A percentile compares a stretch with the other conserved stretches of the same genome.
Conservation (phyloP, 371 early-diverging fungal species). For the Mortierella sp. region DNA sequence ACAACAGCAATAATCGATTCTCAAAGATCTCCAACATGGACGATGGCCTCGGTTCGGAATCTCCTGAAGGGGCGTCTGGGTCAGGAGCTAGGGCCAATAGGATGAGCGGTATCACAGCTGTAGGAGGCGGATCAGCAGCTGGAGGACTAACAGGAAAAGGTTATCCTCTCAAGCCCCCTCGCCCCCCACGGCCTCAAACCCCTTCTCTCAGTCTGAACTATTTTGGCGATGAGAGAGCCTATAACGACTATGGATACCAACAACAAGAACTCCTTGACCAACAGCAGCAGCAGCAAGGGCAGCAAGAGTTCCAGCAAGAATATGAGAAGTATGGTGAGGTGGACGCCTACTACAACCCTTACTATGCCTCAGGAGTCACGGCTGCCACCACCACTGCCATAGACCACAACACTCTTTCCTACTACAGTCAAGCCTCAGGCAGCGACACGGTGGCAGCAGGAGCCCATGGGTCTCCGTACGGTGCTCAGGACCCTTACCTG, state of each 20-base stretch:
- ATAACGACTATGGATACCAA: constrained; percentile 25
- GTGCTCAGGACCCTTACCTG: background rate
- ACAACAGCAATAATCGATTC: constrained; percentile 16
- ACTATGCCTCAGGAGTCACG: constrained; percentile 22
- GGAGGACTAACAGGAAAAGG: constrained; percentile 11
- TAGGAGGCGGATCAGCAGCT: background rate
- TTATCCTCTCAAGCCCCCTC: too few relatives aligned
- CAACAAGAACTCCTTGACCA: constrained; percentile 17
- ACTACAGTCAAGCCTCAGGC: constrained; percentile 1
- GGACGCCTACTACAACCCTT: constrained; percentile 43
- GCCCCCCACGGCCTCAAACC: constrained; percentile 17
- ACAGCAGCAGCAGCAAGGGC: constrained; percentile 16
- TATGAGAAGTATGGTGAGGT: constrained; percentile 22
- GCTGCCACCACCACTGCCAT: background rate
- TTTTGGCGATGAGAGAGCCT: constrained; percentile 26
- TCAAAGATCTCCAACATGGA: constrained; percentile 39
- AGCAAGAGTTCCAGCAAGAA: constrained; percentile 18
- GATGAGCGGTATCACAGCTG: constrained; percentile 6
- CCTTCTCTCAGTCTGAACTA: constrained; percentile 22
- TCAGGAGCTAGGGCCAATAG: background rate
- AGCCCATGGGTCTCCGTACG: background rate
- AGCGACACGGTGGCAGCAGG: background rate
- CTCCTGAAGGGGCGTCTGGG: background rate
- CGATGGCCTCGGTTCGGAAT: background rate
- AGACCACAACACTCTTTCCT: constrained; percentile 27